phyloP scores from a whole-genome alignment of 257 asterid genomes.

The Capsicum baccatum region DNA sequence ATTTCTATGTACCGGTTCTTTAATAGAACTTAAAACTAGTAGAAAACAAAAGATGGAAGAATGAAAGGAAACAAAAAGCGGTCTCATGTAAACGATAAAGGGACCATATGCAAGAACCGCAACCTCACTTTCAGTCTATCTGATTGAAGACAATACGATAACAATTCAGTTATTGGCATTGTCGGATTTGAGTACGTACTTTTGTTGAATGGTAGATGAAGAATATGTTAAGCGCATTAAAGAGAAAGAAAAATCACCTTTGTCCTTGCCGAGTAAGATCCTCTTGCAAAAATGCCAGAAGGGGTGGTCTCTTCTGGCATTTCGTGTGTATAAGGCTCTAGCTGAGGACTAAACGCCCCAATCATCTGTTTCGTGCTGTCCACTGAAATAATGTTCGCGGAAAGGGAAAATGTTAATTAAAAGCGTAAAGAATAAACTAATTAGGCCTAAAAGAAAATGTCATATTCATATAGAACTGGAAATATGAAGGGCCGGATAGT shows the following conservation, averaged over 20 bases:
- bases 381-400: conserved; percentile 48
- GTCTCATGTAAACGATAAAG: not conserved
- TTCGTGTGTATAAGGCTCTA: conserved; percentile 78
- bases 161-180: not conserved
- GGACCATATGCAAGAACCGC: conserved; percentile 7
- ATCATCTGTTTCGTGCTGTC: conserved; percentile 92
- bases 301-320: conserved; percentile 98
- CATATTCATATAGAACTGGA: not conserved
- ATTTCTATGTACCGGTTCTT: not conserved
- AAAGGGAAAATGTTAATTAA: conserved; percentile 23
- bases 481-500: conserved; percentile 7
- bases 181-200: not conserved
- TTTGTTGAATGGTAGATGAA: not conserved
- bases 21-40: not conserved
- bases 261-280: conserved; percentile 87
- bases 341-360: conserved; percentile 96
- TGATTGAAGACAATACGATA: not conserved
- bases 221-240: not conserved
- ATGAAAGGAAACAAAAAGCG: not conserved
- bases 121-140: not conserved
- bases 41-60: not conserved
- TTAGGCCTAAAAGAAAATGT: not conserved
- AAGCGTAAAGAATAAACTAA: not conserved
- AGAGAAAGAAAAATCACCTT: conserved; percentile 53
- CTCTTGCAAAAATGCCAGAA: conserved; percentile 90